Evolutionary conservation across 169 alveolate species (phyloP).

Genomic region (Plasmodium sp.): DNA sequence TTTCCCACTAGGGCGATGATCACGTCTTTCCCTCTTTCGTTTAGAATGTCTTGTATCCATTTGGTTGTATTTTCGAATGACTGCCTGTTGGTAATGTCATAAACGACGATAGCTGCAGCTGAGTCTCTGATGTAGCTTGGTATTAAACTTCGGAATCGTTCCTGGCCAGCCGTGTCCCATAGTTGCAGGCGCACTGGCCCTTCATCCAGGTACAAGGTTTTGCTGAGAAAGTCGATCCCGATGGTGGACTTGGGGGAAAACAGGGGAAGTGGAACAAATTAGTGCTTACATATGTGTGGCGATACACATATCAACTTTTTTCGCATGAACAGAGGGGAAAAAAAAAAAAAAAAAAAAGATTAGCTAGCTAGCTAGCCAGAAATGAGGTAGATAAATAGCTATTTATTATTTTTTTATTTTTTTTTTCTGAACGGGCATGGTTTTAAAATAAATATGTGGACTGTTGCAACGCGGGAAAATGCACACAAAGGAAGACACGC

Average conservation of each 20-base stretch:
- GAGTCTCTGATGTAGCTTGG: conserved; percentile 98
- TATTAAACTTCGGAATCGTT: conserved; percentile 95
- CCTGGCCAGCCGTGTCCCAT: conserved; percentile 99
- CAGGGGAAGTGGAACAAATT: conserved; percentile 7
- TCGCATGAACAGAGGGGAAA: neutral
- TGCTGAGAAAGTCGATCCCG: conserved; percentile 98
- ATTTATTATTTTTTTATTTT: neutral
- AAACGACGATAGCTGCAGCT: conserved; percentile 96
- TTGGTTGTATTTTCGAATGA: conserved; percentile 92
- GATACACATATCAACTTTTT: neutral
- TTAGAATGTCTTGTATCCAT: conserved; percentile 98
- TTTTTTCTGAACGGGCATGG: neutral
- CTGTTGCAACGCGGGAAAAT: neutral
- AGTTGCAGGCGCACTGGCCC: conserved; percentile 96
- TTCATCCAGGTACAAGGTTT: conserved; percentile 95
- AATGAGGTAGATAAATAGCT: neutral
- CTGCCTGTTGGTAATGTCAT: conserved; percentile 95
- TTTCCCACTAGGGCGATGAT: conserved; percentile 97
- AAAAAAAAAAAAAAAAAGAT: neutral
- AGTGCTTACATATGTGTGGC: neutral
- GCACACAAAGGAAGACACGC: neutral
- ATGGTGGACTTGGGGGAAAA: conserved; percentile 87
- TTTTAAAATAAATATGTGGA: neutral
- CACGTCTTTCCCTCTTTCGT: conserved; percentile 96
- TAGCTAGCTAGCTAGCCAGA: neutral